These are phyloP conservation scores for Circinella minor DNA, from an alignment of 371 early-diverging fungal genomes.

Conservation along the genomic window DNA sequence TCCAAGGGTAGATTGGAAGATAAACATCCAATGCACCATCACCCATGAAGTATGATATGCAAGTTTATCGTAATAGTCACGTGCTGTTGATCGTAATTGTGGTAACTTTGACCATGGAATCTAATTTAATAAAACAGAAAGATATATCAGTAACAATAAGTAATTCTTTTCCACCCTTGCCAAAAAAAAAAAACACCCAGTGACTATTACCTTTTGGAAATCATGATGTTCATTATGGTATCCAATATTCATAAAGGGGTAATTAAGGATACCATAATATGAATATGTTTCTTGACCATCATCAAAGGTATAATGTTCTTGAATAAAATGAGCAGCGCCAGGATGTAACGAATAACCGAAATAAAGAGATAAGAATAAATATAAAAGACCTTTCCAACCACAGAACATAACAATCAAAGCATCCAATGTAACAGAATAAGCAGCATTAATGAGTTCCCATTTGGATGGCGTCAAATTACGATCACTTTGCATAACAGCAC, in stretches of 20 bases:
- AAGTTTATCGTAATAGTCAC: conserved; percentile 90
- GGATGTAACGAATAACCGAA: conserved; percentile 95
- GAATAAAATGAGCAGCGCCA: conserved; percentile 96
- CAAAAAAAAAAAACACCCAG: too few relatives aligned
- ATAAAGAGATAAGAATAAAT: conserved; percentile 80
- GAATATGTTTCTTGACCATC: conserved; percentile 97
- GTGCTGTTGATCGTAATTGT: conserved; percentile 76
- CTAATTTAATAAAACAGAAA: conserved; percentile 28
- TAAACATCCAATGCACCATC: conserved; percentile 82
- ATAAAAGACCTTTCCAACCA: conserved; percentile 74
- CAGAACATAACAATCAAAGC: conserved; percentile 59
- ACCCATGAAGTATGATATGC: conserved; percentile 91
- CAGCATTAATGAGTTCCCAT: conserved; percentile 86
- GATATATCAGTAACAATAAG: too few relatives aligned
- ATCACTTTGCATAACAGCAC: conserved; percentile 69
- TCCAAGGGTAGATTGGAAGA: conserved; percentile 71
- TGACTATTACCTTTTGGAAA: conserved; percentile 67
- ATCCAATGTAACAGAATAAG: conserved; percentile 70
- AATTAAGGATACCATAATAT: conserved; percentile 94
- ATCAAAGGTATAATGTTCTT: conserved; percentile 96
- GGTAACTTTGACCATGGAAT: conserved; percentile 94
- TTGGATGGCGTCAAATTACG: conserved; percentile 68
- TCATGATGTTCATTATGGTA: conserved; percentile 99
- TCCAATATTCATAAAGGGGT: conserved; percentile 85
- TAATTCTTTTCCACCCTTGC: neutral